Evolutionary conservation across 1,284 basidiomycete species (phyloP), one percentile per base, ranked within the genome.

Genomic region (Pulveroboletus sp.): DNA sequence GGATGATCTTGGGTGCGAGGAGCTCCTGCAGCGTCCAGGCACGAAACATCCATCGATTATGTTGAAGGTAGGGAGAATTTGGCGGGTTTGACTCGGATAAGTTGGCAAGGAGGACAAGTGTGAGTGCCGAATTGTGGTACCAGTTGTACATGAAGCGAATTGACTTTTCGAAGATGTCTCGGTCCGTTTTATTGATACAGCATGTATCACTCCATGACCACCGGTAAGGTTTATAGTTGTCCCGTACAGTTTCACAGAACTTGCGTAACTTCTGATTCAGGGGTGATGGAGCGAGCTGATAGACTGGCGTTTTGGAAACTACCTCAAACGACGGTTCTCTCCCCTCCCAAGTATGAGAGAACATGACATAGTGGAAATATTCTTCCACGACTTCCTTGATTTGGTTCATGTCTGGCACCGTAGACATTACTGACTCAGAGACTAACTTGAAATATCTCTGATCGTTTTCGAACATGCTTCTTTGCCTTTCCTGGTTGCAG

Each of bases 321-420:
- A 57, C 46, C 29, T 55, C 52, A 24, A 61, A 58, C 11, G 49
- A 36, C 2, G 61, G 61, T 55, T 62, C 57, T 7, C 40, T 14
- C 31, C 38, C 43, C 33, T 61, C 58, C 62, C 62, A 63, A 18
- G 46, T 64, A 42, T 63, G 62, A 0, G 62, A 63, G 29, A 63
- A 52, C 58, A 63, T 63, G 12, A 55, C 62, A 31, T 60, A 64
- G 43, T 49, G 42, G 43, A 54, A 63, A 36, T 63, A 61, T 24
- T 17, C 25, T 11, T 36, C 44, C 3, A 61, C 58, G 7, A 43
- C 36, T 17, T 24, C 29, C 4, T 25, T 10, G 39, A 55, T 51
- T 14, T 14, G 35, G 10, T 43, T 8, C 20, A 17, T 31, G 20
- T 51, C 29, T n/a, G n/a, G n/a, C n/a, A n/a, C 28, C 20, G 18